These are phyloP conservation scores for Neopestalotiopsis clavispora DNA, from an alignment of 2,329 filamentous ascomycete genomes.

Conservation along the genomic window DNA sequence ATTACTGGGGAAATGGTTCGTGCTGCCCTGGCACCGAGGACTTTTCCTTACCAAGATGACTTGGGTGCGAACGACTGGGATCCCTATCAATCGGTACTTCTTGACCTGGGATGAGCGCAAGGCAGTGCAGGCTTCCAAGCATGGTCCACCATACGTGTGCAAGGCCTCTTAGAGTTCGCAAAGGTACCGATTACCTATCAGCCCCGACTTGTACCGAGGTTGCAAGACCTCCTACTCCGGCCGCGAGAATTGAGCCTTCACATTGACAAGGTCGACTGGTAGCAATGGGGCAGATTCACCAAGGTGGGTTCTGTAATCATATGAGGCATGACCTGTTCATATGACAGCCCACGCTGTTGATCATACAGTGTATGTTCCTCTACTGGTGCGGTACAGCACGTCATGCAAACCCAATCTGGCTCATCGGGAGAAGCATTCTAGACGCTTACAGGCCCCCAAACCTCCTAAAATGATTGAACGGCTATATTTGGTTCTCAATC, in stretches of 20 bases:
- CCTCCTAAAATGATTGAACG: too few relatives aligned
- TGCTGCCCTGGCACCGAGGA: not conserved
- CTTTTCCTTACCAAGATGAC: not conserved
- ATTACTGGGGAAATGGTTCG: not conserved
- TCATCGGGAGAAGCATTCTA: too few relatives aligned
- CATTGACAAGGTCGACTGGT: not conserved
- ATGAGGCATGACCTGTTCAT: not conserved
- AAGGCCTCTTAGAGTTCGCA: not conserved
- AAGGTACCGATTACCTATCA: not conserved
- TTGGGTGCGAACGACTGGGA: not conserved
- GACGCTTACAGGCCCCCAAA: too few relatives aligned
- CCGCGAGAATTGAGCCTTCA: not conserved
- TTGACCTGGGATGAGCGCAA: not conserved
- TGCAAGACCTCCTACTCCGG: not conserved
- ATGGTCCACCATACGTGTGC: not conserved
- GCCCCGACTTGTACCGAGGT: not conserved
- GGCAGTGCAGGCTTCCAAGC: not conserved
- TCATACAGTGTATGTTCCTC: not conserved
- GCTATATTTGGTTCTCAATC: too few relatives aligned
- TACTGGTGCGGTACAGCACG: too few relatives aligned
- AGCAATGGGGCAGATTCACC: not conserved
- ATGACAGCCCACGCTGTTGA: not conserved
- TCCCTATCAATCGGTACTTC: not conserved
- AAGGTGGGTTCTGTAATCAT: not conserved
- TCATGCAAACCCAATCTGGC: too few relatives aligned